These are phyloP conservation scores for Eucalyptus paniculata DNA, from an alignment of 345 rosid genomes.

Conservation along the genomic window DNA sequence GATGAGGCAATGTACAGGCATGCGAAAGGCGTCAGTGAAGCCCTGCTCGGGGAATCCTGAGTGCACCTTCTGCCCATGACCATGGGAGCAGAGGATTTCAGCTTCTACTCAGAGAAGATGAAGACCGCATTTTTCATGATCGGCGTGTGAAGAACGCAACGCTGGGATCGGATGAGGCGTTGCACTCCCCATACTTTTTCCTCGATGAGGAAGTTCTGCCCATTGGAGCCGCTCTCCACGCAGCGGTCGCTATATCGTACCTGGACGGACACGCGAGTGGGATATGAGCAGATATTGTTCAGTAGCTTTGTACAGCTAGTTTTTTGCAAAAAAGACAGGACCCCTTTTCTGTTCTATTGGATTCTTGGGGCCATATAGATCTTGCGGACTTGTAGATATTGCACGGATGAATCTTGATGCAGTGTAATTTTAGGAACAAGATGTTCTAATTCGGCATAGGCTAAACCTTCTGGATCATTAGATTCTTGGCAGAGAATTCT, in stretches of 20 bases:
- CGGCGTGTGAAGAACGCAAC: background rate
- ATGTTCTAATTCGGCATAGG: background rate
- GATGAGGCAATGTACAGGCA: slow-evolving; percentile 29
- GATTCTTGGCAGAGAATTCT: background rate
- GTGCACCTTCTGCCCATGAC: slow-evolving; percentile 4
- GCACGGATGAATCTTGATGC: background rate
- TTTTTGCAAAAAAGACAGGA: background rate
- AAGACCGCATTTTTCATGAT: slow-evolving; percentile 26
- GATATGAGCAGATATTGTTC: background rate
- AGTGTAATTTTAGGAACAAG: background rate
- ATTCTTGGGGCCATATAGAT: background rate
- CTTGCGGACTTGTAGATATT: background rate
- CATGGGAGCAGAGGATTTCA: slow-evolving; percentile 58
- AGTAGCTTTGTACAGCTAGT: background rate
- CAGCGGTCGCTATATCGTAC: background rate
- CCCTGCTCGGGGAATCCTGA: slow-evolving; percentile 22
- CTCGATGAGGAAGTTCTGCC: background rate
- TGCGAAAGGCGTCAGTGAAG: slow-evolving; percentile 20
- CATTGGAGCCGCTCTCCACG: background rate
- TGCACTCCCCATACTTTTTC: background rate
- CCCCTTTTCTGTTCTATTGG: background rate
- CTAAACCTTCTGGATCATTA: background rate
- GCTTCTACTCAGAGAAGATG: slow-evolving; percentile 38
- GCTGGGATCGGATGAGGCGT: background rate
- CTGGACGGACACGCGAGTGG: background rate